phyloP scores from a whole-genome alignment of 306 rosid genomes.

The Lithocarpus polystachyus region DNA sequence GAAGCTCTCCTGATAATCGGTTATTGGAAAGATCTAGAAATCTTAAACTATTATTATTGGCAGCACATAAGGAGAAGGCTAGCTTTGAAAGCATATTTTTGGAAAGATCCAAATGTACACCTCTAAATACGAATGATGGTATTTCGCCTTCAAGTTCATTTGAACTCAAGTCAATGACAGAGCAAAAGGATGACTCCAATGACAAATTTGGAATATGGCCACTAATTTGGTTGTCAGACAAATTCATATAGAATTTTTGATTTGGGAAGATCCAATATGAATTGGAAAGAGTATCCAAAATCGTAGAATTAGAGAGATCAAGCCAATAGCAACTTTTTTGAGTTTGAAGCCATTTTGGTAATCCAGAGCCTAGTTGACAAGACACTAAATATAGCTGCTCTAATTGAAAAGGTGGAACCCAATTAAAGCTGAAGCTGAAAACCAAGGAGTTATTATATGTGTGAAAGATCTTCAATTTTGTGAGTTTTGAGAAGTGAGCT shows the following conservation, averaged over 20 bases:
- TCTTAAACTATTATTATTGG: accelerated
- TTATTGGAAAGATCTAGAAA: background rate
- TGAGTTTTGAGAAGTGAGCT: too few species aligned
- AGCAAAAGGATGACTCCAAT: accelerated
- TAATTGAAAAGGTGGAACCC: too few species aligned
- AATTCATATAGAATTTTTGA: accelerated
- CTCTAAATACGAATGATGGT: background rate
- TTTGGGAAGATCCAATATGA: slow-evolving; percentile 13
- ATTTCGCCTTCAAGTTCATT: background rate
- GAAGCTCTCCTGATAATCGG: too few species aligned
- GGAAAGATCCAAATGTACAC: background rate
- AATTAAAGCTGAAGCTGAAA: too few species aligned
- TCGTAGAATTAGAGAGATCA: background rate
- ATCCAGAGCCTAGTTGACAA: background rate
- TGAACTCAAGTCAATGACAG: background rate
- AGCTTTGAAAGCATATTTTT: background rate
- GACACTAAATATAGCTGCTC: background rate
- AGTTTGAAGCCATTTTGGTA: too few species aligned
- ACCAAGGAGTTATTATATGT: too few species aligned
- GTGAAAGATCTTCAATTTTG: too few species aligned
- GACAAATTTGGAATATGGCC: background rate
- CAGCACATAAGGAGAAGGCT: background rate
- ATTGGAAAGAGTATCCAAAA: background rate
- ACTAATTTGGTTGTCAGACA: background rate
- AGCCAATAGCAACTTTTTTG: background rate